Conservation (phyloP, 106 monocot genomes). For the Dioscorea zingiberensis region DNA sequence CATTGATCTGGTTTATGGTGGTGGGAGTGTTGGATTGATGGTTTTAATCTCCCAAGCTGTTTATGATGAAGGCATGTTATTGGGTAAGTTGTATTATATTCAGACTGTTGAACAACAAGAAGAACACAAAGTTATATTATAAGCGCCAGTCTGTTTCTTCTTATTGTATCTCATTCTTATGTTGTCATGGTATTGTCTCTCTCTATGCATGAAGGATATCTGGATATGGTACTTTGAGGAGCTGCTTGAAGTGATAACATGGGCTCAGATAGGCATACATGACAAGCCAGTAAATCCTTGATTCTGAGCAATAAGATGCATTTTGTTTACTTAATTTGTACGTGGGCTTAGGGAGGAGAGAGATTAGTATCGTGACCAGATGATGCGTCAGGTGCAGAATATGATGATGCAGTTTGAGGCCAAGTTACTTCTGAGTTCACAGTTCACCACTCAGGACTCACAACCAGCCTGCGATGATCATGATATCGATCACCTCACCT, state of each 20-base stretch:
- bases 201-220: constrained; percentile 39
- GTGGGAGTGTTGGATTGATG: constrained; percentile 61
- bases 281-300: constrained; percentile 21
- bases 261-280: constrained; percentile 43
- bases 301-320: no score
- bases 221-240: constrained; percentile 57
- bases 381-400: no score
- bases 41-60: constrained; percentile 62
- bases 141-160: background rate
- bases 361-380: no score
- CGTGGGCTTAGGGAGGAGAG: no score
- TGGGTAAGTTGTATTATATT: constrained; percentile 27
- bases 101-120: background rate
- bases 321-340: no score
- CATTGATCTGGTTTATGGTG: constrained; percentile 75
- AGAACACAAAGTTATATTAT: background rate
- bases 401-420: no score
- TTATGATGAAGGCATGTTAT: constrained; percentile 62
- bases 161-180: constrained; percentile 1
- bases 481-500: no score
- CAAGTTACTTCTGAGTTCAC: no score
- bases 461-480: no score
- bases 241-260: constrained; percentile 51
- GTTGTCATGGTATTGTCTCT: constrained; percentile 21
- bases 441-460: no score